Percentiles rank a stretch among this genome's conserved stretches.
Evolutionary conservation across 139 green algal genomes (phyloP).

Genomic region (Bryopsis sp.): DNA sequence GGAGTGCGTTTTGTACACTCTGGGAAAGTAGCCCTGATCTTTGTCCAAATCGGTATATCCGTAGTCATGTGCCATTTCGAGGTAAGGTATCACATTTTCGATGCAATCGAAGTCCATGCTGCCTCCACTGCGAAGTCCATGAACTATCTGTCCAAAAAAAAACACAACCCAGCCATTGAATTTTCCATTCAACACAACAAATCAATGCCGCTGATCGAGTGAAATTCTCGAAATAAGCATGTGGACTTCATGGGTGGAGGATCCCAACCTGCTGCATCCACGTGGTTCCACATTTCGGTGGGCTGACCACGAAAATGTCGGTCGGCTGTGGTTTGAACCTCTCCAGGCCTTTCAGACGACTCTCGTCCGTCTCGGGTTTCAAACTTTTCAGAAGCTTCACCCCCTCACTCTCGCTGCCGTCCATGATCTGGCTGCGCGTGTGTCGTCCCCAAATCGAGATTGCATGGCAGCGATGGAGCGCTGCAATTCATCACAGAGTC

Average conservation of each 20-base stretch:
- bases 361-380: too few relatives aligned
- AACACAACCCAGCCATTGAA: background rate
- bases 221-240: too few relatives aligned
- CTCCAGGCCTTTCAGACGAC: too few relatives aligned
- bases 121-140: slow-evolving; percentile 30
- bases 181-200: too few relatives aligned
- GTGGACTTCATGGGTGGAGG: background rate
- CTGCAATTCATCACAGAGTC: too few relatives aligned
- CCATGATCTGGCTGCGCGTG: too few relatives aligned
- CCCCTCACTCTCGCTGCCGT: too few relatives aligned
- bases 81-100: slow-evolving; percentile 27
- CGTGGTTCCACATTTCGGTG: slow-evolving; percentile 30
- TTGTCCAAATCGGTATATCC: slow-evolving; percentile 24
- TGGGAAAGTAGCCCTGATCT: slow-evolving; percentile 18
- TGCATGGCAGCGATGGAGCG: too few relatives aligned
- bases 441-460: too few relatives aligned
- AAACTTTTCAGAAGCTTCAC: too few relatives aligned
- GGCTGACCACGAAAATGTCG: slow-evolving; percentile 21
- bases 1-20: slow-evolving; percentile 36
- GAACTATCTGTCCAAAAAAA: slow-evolving; percentile 25
- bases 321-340: slow-evolving; percentile 4
- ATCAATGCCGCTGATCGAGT: too few relatives aligned
- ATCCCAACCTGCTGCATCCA: slow-evolving; percentile 25
- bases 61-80: slow-evolving; percentile 29
- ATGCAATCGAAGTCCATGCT: slow-evolving; percentile 46